A percentile compares a stretch with the other conserved stretches of the same genome.
These are phyloP conservation scores for Jacaranda mimosifolia DNA, from an alignment of 257 asterid species.

Conservation along the genomic window DNA sequence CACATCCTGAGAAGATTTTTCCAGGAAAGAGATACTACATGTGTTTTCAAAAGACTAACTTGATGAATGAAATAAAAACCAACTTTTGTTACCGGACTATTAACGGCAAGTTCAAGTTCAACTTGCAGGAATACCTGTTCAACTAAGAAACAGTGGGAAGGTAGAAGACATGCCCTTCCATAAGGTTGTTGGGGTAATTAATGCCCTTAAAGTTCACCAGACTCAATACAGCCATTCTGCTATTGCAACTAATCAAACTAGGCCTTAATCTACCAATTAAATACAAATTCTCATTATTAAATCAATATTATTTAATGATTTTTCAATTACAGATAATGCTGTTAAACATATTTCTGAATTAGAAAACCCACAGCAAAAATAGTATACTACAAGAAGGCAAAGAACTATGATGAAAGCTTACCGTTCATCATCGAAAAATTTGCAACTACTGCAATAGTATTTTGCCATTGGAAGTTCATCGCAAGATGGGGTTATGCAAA, in stretches of 20 bases:
- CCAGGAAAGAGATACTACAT: neutral
- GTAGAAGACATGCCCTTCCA: neutral
- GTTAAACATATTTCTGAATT: neutral
- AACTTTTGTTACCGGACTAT: neutral
- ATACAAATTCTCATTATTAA: neutral
- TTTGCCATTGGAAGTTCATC: slow-evolving; percentile 85
- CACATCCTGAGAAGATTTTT: neutral
- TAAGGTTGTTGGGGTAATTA: neutral
- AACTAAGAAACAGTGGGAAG: neutral
- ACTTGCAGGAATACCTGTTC: neutral
- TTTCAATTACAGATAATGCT: neutral
- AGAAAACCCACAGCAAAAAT: slow-evolving; percentile 3
- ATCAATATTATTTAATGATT: neutral
- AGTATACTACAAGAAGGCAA: slow-evolving; percentile 26
- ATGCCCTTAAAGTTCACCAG: neutral
- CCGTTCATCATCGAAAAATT: slow-evolving; percentile 97
- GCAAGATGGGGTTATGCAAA: slow-evolving; percentile 82
- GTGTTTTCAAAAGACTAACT: neutral
- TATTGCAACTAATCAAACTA: neutral
- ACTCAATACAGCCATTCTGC: neutral
- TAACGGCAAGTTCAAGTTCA: neutral
- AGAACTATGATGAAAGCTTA: slow-evolving; percentile 38
- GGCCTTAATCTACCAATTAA: neutral
- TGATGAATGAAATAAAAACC: neutral
- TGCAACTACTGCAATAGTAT: slow-evolving; percentile 95